Conservation (phyloP, 2,329 filamentous ascomycete genomes). For the Apiospora kogelbergensis region DNA sequence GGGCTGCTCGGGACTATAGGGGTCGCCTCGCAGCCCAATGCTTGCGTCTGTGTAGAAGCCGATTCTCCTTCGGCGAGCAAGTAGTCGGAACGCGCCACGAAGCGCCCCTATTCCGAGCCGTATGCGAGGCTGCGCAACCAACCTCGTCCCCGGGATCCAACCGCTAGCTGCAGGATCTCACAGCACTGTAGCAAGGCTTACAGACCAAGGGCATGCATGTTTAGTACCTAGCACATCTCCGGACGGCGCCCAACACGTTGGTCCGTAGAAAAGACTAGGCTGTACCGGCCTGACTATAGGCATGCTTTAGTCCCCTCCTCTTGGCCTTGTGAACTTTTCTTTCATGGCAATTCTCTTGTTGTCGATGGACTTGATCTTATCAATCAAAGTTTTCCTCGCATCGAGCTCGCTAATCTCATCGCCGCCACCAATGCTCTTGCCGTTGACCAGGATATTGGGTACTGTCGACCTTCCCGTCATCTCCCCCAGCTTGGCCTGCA, state of each 20-base stretch:
- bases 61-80: background rate
- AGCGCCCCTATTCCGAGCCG: background rate
- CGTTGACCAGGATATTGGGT: slow-evolving; percentile 87
- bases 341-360: slow-evolving; percentile 37
- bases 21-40: background rate
- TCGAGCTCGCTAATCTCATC: slow-evolving; percentile 81
- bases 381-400: slow-evolving; percentile 62
- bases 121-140: background rate
- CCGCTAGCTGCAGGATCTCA: background rate
- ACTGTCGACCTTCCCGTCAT: slow-evolving; percentile 84
- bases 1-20: background rate
- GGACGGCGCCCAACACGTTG: background rate
- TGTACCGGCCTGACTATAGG: background rate
- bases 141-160: background rate
- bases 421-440: slow-evolving; percentile 84
- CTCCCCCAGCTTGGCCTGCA: slow-evolving; percentile 71
- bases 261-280: background rate
- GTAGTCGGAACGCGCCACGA: background rate
- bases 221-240: no score
- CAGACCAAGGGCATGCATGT: background rate
- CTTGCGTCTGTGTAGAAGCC: background rate
- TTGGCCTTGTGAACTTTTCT: background rate
- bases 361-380: slow-evolving; percentile 72
- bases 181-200: background rate
- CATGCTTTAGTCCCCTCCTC: background rate